A percentile compares a stretch with the other conserved stretches of the same genome.
Evolutionary conservation across 768 basidiomycete species (phyloP).

Genomic region (Mycena galericulata): DNA sequence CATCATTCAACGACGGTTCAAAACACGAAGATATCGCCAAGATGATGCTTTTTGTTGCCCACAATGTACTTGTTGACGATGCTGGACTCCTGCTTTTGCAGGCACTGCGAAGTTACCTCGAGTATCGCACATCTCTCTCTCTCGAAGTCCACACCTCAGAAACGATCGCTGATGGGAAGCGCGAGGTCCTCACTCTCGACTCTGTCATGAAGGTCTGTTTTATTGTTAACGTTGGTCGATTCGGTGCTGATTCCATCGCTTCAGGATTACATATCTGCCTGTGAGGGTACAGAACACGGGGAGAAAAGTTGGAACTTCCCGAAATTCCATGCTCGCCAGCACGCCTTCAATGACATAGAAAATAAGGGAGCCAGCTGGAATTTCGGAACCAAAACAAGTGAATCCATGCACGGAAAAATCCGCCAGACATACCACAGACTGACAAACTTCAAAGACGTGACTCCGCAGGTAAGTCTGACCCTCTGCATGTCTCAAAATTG

Average conservation of each 20-base stretch:
- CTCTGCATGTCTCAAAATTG: not conserved
- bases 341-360: constrained; percentile 33
- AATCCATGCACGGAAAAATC: constrained; percentile 37
- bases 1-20: constrained; percentile 48
- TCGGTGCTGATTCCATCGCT: not conserved
- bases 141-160: constrained; percentile 47
- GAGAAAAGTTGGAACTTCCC: constrained; percentile 41
- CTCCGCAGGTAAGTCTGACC: constrained; percentile 23
- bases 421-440: constrained; percentile 26
- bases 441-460: constrained; percentile 36
- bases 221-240: not conserved
- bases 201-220: constrained; percentile 38
- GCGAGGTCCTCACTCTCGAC: constrained; percentile 37
- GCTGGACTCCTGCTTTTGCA: constrained; percentile 43
- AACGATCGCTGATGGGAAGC: constrained; percentile 33
- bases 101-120: constrained; percentile 44
- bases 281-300: not conserved
- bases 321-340: constrained; percentile 1
- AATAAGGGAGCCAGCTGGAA: constrained; percentile 30
- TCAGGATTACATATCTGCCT: constrained; percentile 1
- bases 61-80: constrained; percentile 36
- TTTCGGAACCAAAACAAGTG: constrained; percentile 37
- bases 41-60: constrained; percentile 44
- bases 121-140: constrained; percentile 42
- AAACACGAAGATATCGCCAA: constrained; percentile 52